Percentiles rank a stretch among this genome's conserved stretches.
Evolutionary conservation across 2,329 filamentous ascomycete species (phyloP).

Genomic region (Escovopsis weberi): DNA sequence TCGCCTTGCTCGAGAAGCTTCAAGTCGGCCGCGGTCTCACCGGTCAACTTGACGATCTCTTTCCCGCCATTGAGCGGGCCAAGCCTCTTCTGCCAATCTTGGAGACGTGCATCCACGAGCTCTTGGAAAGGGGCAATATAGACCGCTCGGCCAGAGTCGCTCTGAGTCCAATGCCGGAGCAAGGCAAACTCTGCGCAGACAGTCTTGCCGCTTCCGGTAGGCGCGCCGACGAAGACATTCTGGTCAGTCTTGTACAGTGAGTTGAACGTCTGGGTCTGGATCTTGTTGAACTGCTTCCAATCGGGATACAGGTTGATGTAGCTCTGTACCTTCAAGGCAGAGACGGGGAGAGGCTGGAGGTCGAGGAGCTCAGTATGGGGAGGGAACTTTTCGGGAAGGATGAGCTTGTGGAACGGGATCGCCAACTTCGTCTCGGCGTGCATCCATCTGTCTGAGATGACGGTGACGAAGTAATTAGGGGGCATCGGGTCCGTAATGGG

Average conservation of each 20-base stretch:
- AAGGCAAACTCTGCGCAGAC: conserved; percentile 92
- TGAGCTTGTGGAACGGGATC: conserved; percentile 87
- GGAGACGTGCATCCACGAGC: conserved; percentile 65
- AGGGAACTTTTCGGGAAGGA: conserved; percentile 89
- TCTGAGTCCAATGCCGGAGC: conserved; percentile 63
- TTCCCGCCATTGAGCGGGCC: conserved; percentile 64
- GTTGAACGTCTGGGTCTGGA: conserved; percentile 95
- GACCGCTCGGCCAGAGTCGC: conserved; percentile 55
- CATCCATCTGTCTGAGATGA: conserved; percentile 96
- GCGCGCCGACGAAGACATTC: conserved; percentile 85
- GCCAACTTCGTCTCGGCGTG: conserved; percentile 88
- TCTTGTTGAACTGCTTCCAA: conserved; percentile 87
- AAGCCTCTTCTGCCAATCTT: conserved; percentile 76
- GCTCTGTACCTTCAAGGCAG: conserved; percentile 74
- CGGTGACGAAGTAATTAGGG: conserved; percentile 94
- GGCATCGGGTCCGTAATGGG: conserved; percentile 96
- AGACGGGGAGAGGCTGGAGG: conserved; percentile 77
- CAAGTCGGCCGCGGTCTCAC: conserved; percentile 81
- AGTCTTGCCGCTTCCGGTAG: conserved; percentile 91
- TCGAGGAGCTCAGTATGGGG: conserved; percentile 86
- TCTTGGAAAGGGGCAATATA: conserved; percentile 95
- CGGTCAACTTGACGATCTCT: conserved; percentile 81
- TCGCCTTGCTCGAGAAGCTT: conserved; percentile 79
- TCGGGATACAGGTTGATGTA: conserved; percentile 69
- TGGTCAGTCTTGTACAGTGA: conserved; percentile 82